Percentiles rank a stretch among this genome's conserved stretches.
phyloP scores from a whole-genome alignment of 2,329 filamentous ascomycete genomes.

The Neonectria sp. region DNA sequence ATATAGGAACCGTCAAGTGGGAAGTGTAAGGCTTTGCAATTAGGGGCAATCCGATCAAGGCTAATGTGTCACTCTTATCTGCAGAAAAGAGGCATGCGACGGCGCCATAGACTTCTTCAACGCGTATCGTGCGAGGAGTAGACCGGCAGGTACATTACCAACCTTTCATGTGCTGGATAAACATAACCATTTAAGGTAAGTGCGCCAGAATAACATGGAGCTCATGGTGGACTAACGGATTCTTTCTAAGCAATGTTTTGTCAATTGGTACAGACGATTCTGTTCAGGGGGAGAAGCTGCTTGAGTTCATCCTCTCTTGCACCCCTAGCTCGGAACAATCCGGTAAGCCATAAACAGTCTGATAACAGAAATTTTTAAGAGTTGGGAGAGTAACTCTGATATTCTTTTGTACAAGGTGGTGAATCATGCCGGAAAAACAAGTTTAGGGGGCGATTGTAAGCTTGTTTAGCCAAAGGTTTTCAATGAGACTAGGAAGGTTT shows the following conservation, averaged over 20 bases:
- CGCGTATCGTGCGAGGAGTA: conserved; percentile 27
- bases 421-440: too few relatives aligned
- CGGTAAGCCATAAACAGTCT: background rate
- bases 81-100: conserved; percentile 29
- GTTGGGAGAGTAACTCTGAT: too few relatives aligned
- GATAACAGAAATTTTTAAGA: too few relatives aligned
- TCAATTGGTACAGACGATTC: conserved; percentile 34
- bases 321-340: background rate
- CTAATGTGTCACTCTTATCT: background rate
- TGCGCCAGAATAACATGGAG: background rate
- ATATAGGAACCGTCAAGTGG: conserved; percentile 31
- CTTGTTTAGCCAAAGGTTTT: too few relatives aligned
- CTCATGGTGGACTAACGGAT: background rate
- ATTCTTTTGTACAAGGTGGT: too few relatives aligned
- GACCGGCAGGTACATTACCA: conserved; percentile 24
- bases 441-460: too few relatives aligned
- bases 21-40: conserved; percentile 28
- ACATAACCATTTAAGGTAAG: conserved; percentile 35
- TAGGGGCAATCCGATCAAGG: background rate
- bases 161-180: conserved; percentile 33
- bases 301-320: conserved; percentile 27
- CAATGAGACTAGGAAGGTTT: too few relatives aligned
- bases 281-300: conserved; percentile 18
- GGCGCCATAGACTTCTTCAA: conserved; percentile 32
- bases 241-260: conserved; percentile 25